Evolutionary conservation across 805 yeast genomes (phyloP).

Genomic region (Myxozyma udenii): DNA sequence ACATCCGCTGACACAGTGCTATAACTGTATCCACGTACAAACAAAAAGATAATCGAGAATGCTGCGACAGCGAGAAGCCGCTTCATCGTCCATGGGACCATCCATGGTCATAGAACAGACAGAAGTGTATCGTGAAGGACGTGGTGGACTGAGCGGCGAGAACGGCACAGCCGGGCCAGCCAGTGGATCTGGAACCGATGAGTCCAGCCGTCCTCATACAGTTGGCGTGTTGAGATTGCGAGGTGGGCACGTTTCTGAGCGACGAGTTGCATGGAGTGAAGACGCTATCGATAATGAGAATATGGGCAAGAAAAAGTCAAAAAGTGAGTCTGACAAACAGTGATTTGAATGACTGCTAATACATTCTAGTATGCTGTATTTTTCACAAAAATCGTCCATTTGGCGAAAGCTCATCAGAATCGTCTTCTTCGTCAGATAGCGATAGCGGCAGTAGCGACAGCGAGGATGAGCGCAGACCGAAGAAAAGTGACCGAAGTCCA

Average conservation of each 20-base stretch:
- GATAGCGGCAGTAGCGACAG: slow-evolving; percentile 43
- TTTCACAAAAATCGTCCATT: slow-evolving; percentile 41
- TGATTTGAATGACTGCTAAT: too few relatives aligned
- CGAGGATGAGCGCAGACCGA: slow-evolving; percentile 23
- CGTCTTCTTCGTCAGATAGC: slow-evolving; percentile 38
- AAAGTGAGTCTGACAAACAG: slow-evolving; percentile 44
- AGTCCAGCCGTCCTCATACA: slow-evolving; percentile 1
- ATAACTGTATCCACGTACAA: too few relatives aligned
- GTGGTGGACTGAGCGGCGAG: slow-evolving; percentile 1
- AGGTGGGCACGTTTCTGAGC: slow-evolving; percentile 21
- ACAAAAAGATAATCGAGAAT: slow-evolving; percentile 6
- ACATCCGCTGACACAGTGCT: too few relatives aligned
- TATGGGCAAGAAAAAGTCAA: slow-evolving; percentile 83
- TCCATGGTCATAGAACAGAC: slow-evolving; percentile 15
- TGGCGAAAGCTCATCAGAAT: slow-evolving; percentile 40
- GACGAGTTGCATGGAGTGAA: slow-evolving; percentile 74
- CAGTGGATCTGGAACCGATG: not conserved
- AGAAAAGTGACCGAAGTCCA: not conserved
- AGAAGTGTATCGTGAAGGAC: slow-evolving; percentile 12
- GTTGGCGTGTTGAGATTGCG: slow-evolving; percentile 24
- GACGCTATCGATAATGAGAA: slow-evolving; percentile 88
- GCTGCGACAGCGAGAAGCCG: slow-evolving; percentile 16
- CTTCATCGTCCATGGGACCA: slow-evolving; percentile 19
- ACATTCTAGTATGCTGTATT: slow-evolving; percentile 64
- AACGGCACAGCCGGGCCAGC: not conserved